Conservation (phyloP, 2,329 filamentous ascomycete genomes). For the Blumeriella jaapii region DNA sequence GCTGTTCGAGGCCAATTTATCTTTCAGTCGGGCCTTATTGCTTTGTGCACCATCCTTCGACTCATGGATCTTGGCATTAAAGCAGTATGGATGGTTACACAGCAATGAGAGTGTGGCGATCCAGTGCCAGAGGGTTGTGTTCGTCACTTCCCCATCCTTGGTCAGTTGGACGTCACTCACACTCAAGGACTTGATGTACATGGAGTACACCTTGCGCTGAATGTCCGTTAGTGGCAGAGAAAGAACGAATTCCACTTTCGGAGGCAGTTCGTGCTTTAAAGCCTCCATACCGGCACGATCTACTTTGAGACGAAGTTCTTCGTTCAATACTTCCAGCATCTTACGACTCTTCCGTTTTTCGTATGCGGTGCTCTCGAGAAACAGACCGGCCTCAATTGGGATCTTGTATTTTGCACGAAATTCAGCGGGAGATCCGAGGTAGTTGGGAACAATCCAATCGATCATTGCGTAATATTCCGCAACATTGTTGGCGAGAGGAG, state of each 20-base stretch:
- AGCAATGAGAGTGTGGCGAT: constrained; percentile 40
- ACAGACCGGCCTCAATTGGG: constrained; percentile 64
- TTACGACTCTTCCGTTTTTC: constrained; percentile 51
- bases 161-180: constrained; percentile 14
- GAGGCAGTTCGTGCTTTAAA: constrained; percentile 54
- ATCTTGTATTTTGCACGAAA: constrained; percentile 60
- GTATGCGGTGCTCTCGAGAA: constrained; percentile 43
- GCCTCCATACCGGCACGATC: constrained; percentile 60
- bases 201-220: constrained; percentile 52
- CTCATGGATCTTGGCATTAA: constrained; percentile 35
- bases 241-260: constrained; percentile 74
- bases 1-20: too few species aligned
- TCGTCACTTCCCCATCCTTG: constrained; percentile 27
- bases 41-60: constrained; percentile 25
- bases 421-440: constrained; percentile 44
- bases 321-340: constrained; percentile 58
- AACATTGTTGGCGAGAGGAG: constrained; percentile 75
- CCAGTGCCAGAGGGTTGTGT: constrained; percentile 41
- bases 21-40: not conserved
- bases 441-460: constrained; percentile 40
- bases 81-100: constrained; percentile 43
- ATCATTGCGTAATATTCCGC: constrained; percentile 80
- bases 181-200: constrained; percentile 35
- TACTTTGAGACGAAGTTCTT: constrained; percentile 66
- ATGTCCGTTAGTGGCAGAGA: constrained; percentile 55